Evolutionary conservation across 371 early-diverging fungal genomes (phyloP).

Genomic region (Conidiobolus incongruus): DNA sequence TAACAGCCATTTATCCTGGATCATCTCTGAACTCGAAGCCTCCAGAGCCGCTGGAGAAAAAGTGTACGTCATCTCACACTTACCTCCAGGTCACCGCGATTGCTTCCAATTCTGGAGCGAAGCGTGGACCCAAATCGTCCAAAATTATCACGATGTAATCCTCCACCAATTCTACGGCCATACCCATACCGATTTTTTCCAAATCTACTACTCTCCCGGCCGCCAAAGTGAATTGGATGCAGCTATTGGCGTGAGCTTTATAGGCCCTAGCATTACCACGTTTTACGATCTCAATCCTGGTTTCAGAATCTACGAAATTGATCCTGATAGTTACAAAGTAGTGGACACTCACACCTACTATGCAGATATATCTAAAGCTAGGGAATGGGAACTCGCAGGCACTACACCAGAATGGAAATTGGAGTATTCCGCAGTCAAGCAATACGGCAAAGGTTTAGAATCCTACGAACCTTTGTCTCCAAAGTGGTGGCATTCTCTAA

Average conservation of each 20-base stretch:
- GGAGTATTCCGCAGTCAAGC: neutral
- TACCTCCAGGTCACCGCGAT: constrained; percentile 4
- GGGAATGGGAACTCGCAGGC: no score
- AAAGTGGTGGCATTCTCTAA: neutral
- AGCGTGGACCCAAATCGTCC: constrained; percentile 5
- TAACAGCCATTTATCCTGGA: constrained; percentile 3
- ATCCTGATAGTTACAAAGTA: neutral
- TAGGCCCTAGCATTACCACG: constrained; percentile 6
- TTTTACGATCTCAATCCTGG: constrained; percentile 7
- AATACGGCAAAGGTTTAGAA: neutral
- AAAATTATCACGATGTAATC: constrained; percentile 5
- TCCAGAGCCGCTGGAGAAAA: constrained; percentile 4
- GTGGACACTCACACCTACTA: neutral
- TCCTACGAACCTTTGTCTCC: neutral
- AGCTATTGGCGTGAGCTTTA: constrained; percentile 4
- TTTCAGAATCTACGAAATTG: constrained; percentile 6
- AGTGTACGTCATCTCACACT: constrained; percentile 7
- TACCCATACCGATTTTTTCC: constrained; percentile 7
- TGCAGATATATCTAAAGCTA: no score
- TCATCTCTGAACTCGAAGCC: constrained; percentile 4
- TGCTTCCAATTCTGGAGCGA: constrained; percentile 1
- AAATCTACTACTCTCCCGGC: constrained; percentile 2
- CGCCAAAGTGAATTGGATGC: neutral
- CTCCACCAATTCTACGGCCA: constrained; percentile 7
- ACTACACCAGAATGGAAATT: neutral